Base-by-base conservation (phyloP, 2,329 filamentous ascomycete species). In the Pestalotiopsis sp. region DNA sequence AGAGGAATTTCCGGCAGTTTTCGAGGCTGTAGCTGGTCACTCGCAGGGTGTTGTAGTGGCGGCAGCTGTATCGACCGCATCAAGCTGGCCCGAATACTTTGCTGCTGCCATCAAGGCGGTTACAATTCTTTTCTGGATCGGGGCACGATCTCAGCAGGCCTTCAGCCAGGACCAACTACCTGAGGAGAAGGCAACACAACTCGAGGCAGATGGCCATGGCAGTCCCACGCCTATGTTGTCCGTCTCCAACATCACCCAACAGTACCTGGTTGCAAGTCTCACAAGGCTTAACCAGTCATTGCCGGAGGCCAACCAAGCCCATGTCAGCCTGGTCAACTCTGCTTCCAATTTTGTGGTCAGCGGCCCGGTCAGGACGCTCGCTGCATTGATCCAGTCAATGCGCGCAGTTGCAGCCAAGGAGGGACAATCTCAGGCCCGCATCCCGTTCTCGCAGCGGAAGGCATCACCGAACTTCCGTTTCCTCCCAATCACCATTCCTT, bases 401-500 rank as follows among this genome's bases (percentile, higher is more conserved):
- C 71, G 71, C 20, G 60, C 77, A 14, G 76, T 75, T 64, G 71
- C 71, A 9, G 27, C 60, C 4, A 68, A 70, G 23, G 71, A 70
- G 11, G 52, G 62, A 13, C 74, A 78, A 7, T 66, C 67, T 7
- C 75, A 79, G 58, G 72, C 70, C 66, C 70, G 75, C n/a, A 68
- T 77, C 9, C 77, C 78, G 1, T 79, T 77, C 65, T 75, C 72
- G 20, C 73, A 75, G 27, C 74, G 81, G 55, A 79, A 77, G 57
- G 69, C 27, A 67, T 79, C 39, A 70, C 69, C 4, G 68, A 74
- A 67, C 68, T 69, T 69, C 2, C 45, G 64, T 1, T 83, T 82
- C 59, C 72, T 84, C 2, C 81, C 81, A 0, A 80, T 83, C 61
- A 79, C 76, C 31, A 77, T 79, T 1, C 79, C 82, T 0, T 83